Evolutionary conservation across 208 protist species (phyloP).

Genomic region (Acanthamoeba culbertsoni): DNA sequence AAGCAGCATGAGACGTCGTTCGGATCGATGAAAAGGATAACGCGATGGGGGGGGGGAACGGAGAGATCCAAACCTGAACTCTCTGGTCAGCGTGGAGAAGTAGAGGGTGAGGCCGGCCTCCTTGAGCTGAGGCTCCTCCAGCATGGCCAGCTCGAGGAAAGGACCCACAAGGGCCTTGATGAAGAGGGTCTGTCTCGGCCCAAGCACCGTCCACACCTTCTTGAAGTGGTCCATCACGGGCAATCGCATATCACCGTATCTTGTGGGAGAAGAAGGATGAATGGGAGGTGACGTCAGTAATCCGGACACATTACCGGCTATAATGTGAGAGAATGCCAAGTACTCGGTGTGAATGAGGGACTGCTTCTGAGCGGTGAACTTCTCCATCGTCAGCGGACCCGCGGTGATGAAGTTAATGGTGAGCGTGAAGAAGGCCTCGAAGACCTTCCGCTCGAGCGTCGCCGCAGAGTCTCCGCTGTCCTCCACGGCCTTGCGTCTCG

Average conservation of each 20-base stretch:
- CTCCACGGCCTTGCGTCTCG: neutral
- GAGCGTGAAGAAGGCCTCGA: slow-evolving; percentile 53
- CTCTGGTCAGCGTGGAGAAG: slow-evolving; percentile 29
- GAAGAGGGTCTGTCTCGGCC: slow-evolving; percentile 22
- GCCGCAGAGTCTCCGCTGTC: neutral
- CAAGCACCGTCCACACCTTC: slow-evolving; percentile 60
- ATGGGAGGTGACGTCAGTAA: neutral
- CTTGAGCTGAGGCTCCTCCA: slow-evolving; percentile 52
- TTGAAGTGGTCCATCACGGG: slow-evolving; percentile 53
- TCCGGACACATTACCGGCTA: neutral
- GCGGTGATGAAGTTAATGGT: slow-evolving; percentile 58
- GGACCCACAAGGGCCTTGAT: slow-evolving; percentile 42
- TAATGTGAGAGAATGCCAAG: neutral
- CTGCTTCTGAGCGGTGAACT: slow-evolving; percentile 53
- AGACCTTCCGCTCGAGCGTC: neutral
- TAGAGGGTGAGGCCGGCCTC: slow-evolving; percentile 51
- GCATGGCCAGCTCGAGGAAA: slow-evolving; percentile 54
- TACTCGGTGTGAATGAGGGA: slow-evolving; percentile 43
- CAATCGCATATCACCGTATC: slow-evolving; percentile 57
- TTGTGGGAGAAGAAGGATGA: neutral
- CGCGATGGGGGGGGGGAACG: neutral
- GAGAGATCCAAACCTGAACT: slow-evolving; percentile 34
- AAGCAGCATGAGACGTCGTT: neutral
- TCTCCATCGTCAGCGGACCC: slow-evolving; percentile 50
- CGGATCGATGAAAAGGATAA: neutral